Evolutionary conservation across 83 land plant species (phyloP), one percentile per base, ranked within the genome.

Genomic region (Thuja plicata): DNA sequence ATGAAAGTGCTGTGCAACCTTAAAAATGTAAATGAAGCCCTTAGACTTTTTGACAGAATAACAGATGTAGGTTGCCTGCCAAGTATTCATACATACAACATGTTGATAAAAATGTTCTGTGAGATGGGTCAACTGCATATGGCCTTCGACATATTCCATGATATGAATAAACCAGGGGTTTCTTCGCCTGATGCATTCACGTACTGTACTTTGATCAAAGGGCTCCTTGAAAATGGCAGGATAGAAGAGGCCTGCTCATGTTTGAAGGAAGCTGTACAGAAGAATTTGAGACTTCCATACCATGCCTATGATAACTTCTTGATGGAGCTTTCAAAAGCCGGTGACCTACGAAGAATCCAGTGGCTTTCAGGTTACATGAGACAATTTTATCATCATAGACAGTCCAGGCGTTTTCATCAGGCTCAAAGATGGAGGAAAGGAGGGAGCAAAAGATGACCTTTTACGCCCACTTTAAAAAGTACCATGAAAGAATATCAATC

Each of bases 91-190:
- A 92, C 95, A 24, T 94, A 89, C 86, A 94, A 92, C 52, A 94
- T 92, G 92, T 83, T 95, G 50, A 95, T 95, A 43, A 88, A 85
- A 37, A 95, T 95, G 96, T 95, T 89, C 43, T 94, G 93, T 62
- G 89, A 87, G 48, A 91, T 95, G 89, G 90, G 87, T 16, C 89
- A 94, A 66, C 89, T 91, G 19, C 92, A 91, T 41, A 88, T 91
- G 84, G 96, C 93, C 19, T 84, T 89, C 52, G 91, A 92, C 38
- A 84, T 90, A 16, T 94, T 95, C 92, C 15, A 90, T 37, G 93
- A 91, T 86, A 95, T 95, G 93, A 92, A 92, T 17, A 92, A 73
- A 70, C 73, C 73, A 66, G 88, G 89, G 85, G 91, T 91, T 8
- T 95, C 95, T 77, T 32, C 35, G 17, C 89, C 89, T 16, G 91